A percentile compares a stretch with the other conserved stretches of the same genome.
Evolutionary conservation across 2,329 filamentous ascomycete species (phyloP).

Genomic region (Colletotrichum orchidophilum): DNA sequence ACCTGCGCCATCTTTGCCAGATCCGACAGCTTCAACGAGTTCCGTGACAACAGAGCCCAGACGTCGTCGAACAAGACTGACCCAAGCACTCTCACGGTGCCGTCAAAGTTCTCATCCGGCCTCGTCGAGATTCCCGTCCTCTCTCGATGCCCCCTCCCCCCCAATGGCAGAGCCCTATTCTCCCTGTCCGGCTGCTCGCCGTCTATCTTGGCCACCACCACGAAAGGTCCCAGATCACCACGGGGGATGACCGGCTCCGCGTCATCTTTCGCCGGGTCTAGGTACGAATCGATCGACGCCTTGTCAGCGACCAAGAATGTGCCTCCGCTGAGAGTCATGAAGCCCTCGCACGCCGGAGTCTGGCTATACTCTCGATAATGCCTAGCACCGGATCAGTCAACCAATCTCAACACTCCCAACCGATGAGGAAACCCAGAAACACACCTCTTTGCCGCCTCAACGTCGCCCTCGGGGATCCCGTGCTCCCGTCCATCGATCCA

Average conservation of each 20-base stretch:
- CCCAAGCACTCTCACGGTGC: slow-evolving; percentile 10
- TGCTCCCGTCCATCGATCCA: slow-evolving; percentile 38
- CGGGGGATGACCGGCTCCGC: slow-evolving; percentile 23
- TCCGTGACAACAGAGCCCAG: not conserved
- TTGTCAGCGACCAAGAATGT: slow-evolving; percentile 39
- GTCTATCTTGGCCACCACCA: slow-evolving; percentile 34
- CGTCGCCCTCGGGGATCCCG: slow-evolving; percentile 32
- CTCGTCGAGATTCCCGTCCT: not conserved
- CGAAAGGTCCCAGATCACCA: slow-evolving; percentile 27
- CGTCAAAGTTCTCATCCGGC: not conserved
- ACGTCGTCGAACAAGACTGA: slow-evolving; percentile 18
- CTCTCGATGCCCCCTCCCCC: slow-evolving; percentile 11
- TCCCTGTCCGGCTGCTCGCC: slow-evolving; percentile 3
- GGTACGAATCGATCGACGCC: slow-evolving; percentile 39
- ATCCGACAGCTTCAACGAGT: not conserved
- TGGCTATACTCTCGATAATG: slow-evolving; percentile 5
- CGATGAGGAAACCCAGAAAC: slow-evolving; percentile 7
- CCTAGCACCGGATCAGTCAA: not conserved
- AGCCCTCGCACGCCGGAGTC: slow-evolving; percentile 4
- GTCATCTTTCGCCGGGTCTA: slow-evolving; percentile 16
- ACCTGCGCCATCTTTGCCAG: not conserved
- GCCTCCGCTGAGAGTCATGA: not conserved
- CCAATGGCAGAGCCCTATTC: not conserved
- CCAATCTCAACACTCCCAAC: not conserved
- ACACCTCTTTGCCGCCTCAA: slow-evolving; percentile 38